Conservation (phyloP, 257 asterid species). For the Galeopsis tetrahit region DNA sequence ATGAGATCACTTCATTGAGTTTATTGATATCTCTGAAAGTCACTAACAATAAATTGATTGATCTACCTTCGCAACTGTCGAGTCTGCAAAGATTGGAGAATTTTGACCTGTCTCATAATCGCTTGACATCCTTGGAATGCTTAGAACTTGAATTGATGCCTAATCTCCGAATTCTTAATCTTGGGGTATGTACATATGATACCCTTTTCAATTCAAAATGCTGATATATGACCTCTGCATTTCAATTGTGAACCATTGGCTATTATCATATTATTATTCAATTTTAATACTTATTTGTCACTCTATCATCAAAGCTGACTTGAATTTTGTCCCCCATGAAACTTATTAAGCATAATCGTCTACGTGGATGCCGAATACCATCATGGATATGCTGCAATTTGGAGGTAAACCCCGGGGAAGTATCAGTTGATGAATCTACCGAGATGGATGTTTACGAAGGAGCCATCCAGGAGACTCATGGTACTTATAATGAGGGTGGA, state of each 20-base stretch:
- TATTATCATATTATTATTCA: conserved; percentile 17
- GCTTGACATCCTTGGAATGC: conserved; percentile 67
- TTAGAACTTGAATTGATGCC: conserved; percentile 79
- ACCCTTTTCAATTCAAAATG: neutral
- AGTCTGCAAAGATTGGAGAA: conserved; percentile 71
- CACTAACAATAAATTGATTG: conserved; percentile 77
- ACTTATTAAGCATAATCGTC: conserved; percentile 66
- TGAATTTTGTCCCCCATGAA: conserved; percentile 13
- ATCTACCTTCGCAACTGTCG: conserved; percentile 69
- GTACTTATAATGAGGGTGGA: conserved; percentile 42
- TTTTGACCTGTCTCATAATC: conserved; percentile 85
- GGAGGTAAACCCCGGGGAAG: conserved; percentile 63
- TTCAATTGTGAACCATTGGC: neutral
- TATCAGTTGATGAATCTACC: conserved; percentile 67
- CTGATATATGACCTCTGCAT: neutral
- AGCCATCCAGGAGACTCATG: conserved; percentile 44
- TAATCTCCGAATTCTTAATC: conserved; percentile 67
- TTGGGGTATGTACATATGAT: conserved; percentile 62
- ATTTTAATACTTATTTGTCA: neutral
- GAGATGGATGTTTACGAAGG: conserved; percentile 95
- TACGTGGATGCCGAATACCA: conserved; percentile 64
- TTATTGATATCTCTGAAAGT: conserved; percentile 69
- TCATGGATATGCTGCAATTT: conserved; percentile 87
- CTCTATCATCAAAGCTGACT: conserved; percentile 19
- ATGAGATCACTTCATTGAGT: conserved; percentile 67